Conservation (phyloP, 1,139 yeast species). For the Kluyveromyces sp. region DNA sequence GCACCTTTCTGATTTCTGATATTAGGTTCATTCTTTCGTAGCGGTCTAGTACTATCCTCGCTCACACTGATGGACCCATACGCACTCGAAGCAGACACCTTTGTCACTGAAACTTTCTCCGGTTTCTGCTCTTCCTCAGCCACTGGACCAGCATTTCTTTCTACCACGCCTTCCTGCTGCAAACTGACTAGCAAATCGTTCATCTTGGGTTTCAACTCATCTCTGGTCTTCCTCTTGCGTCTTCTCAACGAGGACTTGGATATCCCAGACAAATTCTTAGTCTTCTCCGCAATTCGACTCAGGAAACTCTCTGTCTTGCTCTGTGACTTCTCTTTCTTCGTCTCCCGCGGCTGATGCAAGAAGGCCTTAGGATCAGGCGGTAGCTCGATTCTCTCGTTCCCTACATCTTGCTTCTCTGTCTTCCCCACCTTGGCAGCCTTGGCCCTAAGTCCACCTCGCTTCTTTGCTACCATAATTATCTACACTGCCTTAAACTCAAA, state of each 20-base stretch:
- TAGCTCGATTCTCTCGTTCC: slow-evolving; percentile 11
- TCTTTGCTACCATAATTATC: slow-evolving; percentile 39
- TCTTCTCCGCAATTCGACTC: slow-evolving; percentile 32
- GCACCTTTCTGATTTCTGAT: slow-evolving; percentile 54
- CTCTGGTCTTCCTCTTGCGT: slow-evolving; percentile 56
- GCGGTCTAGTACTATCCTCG: slow-evolving; percentile 22
- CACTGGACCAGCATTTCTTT: slow-evolving; percentile 8
- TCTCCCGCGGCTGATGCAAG: slow-evolving; percentile 45
- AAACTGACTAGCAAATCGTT: slow-evolving; percentile 52
- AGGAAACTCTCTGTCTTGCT: slow-evolving; percentile 32
- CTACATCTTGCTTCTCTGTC: slow-evolving; percentile 10
- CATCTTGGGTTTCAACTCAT: slow-evolving; percentile 60
- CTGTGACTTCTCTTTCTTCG: slow-evolving; percentile 49
- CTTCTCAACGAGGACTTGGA: slow-evolving; percentile 62
- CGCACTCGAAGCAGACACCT: slow-evolving; percentile 12
- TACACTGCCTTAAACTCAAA: too few species aligned
- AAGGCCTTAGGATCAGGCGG: slow-evolving; percentile 43
- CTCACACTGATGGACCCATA: slow-evolving; percentile 22
- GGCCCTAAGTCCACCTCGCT: slow-evolving; percentile 42
- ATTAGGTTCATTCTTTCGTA: slow-evolving; percentile 50
- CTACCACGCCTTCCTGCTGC: slow-evolving; percentile 33
- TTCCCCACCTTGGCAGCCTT: slow-evolving; percentile 31
- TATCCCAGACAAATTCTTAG: slow-evolving; percentile 35
- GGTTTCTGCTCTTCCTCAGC: background rate
- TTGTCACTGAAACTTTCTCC: slow-evolving; percentile 12